Conservation (phyloP, 495 filamentous ascomycete species). For the Echria macrotheca region DNA sequence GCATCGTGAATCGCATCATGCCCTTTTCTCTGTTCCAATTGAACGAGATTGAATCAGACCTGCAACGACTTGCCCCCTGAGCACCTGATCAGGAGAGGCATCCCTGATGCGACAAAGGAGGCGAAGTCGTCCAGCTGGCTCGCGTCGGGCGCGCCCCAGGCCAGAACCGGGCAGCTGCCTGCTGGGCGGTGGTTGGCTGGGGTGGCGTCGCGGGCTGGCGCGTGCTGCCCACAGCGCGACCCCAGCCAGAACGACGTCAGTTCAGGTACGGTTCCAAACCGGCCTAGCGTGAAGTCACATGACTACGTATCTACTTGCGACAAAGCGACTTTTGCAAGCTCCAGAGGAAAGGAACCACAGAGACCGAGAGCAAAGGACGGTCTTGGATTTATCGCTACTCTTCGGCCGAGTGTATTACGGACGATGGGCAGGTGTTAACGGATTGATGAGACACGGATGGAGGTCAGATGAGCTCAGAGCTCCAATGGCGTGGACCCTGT, state of each 20-base stretch:
- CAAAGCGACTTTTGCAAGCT: too few relatives aligned
- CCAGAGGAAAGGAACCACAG: too few relatives aligned
- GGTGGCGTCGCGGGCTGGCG: slow-evolving; percentile 2
- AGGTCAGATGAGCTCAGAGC: too few relatives aligned
- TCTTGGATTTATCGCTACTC: too few relatives aligned
- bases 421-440: too few relatives aligned
- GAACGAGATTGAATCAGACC: not conserved
- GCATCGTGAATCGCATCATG: too few relatives aligned
- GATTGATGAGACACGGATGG: too few relatives aligned
- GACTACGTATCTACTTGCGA: too few relatives aligned
- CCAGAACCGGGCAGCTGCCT: slow-evolving; percentile 5
- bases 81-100: slow-evolving; percentile 10
- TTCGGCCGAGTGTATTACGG: too few relatives aligned
- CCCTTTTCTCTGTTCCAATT: too few relatives aligned
- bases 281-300: slow-evolving; percentile 1
- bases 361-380: too few relatives aligned
- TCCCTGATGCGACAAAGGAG: slow-evolving; percentile 11
- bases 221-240: slow-evolving; percentile 1
- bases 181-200: slow-evolving; percentile 8
- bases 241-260: slow-evolving; percentile 20
- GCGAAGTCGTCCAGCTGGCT: slow-evolving; percentile 10
- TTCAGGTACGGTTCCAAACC: slow-evolving; percentile 11
- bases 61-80: slow-evolving; percentile 2
- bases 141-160: not conserved
- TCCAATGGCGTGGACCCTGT: too few relatives aligned